Conservation (phyloP, 352 stramenopile genomes). For the Bremia lactucae region DNA sequence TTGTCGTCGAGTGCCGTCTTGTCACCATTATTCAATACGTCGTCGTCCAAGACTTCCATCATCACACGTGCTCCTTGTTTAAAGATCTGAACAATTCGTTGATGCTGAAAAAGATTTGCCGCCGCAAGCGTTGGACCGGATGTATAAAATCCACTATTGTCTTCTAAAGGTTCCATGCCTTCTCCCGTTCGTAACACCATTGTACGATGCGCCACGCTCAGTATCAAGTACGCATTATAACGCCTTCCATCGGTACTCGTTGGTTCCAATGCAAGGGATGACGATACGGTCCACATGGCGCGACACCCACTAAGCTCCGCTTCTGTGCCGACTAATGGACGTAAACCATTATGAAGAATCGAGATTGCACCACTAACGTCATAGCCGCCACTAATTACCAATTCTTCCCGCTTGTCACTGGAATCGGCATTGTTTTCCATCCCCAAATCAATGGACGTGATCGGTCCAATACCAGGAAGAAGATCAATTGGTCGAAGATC, state of each 20-base stretch:
- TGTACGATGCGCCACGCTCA: slow-evolving; percentile 70
- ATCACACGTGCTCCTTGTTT: slow-evolving; percentile 76
- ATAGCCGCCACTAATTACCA: slow-evolving; percentile 68
- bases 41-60: slow-evolving; percentile 50
- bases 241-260: slow-evolving; percentile 39
- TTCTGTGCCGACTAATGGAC: slow-evolving; percentile 77
- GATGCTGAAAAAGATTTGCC: slow-evolving; percentile 69
- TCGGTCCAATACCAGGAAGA: slow-evolving; percentile 64
- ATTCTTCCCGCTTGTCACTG: slow-evolving; percentile 65
- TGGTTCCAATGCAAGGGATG: slow-evolving; percentile 32
- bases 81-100: slow-evolving; percentile 82
- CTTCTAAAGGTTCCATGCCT: slow-evolving; percentile 75
- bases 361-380: slow-evolving; percentile 55
- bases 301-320: slow-evolving; percentile 71
- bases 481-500: slow-evolving; percentile 53
- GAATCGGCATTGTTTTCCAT: slow-evolving; percentile 65
- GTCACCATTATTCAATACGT: slow-evolving; percentile 10
- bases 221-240: slow-evolving; percentile 74
- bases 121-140: slow-evolving; percentile 66
- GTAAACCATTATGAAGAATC: slow-evolving; percentile 66
- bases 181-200: slow-evolving; percentile 81
- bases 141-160: slow-evolving; percentile 78
- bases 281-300: slow-evolving; percentile 81
- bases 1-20: slow-evolving; percentile 22
- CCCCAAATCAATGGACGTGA: slow-evolving; percentile 75